Evolutionary conservation across 352 stramenopile genomes (phyloP), one percentile per base, ranked within the genome.

Genomic region (Phytophthora lateralis): DNA sequence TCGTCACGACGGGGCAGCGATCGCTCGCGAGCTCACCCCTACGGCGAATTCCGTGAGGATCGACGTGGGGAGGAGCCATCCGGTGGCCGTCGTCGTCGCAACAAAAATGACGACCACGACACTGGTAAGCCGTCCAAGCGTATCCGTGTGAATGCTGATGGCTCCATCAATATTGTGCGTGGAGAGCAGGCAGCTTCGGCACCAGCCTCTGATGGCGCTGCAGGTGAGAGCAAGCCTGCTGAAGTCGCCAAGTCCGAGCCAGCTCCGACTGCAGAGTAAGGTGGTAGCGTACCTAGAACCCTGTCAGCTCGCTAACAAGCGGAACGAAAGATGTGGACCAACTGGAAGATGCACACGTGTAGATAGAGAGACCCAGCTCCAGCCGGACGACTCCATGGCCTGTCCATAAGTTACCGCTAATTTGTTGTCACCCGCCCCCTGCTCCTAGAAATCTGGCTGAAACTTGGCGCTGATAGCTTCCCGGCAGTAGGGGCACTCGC

Each of bases 401-500:
- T 60, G 46, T 58, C 47, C 26, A 59, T 57, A 66, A 66, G 9
- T 64, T 67, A 61, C 59, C 52, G 50, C 63, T 62, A 60, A 63
- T 69, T 45, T 53, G 34, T 63, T 63, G 41, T 63, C 38, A 21
- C 42, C 12, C 29, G 43, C 7, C 4, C 38, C n/a, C 38, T 45
- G 38, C 20, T 24, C 17, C 38, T 74, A 74, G 41, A 45, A 54
- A 0, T 71, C 72, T 18, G 64, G 49, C 15, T 85, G 45, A 30
- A 88, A 83, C 53, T 89, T 92, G 53, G 88, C 82, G 58, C 82
- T 92, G 39, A 97, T 97, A 20, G 81, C 70, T 58, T 95, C 90
- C 24, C 87, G 78, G 59, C 90, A 97, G 68, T 97, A 97, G 2
- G 90, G 91, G 46, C 91, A 97, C 54, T 93, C 76, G 15, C 90